Base-by-base conservation (phyloP, 371 early-diverging fungal species). In the Mucor velutinosus region DNA sequence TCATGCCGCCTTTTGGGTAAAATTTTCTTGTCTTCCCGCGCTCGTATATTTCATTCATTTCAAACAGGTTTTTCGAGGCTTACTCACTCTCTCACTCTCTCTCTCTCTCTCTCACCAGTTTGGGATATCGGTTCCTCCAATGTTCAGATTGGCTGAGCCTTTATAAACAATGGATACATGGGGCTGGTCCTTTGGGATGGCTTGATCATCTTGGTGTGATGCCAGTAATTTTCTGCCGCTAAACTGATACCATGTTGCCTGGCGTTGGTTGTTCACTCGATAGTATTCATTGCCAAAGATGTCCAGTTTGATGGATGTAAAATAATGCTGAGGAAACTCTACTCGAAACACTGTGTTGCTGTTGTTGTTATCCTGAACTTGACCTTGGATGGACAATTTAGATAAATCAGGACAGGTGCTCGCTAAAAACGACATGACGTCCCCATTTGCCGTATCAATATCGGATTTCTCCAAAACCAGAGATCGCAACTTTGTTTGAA, bases 1-100 rank as follows among this genome's bases (percentile, higher is more conserved):
- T 59, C 37, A 59, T 59, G 59, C 59, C 19, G 41, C 23, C 39
- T 39, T 30, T 57, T 53, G 53, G 53, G 53, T 53, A 23, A 49
- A 23, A 53, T n/a, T 32, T 32, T 33, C n/a, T 19, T 12, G 29
- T 57, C 33, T 57, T 57, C 19, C 58, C 58, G 58, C 30, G 58
- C 33, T 30, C 51, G 25, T 51, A 57, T 27, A 30, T 30, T 12
- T 32, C 11, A 8, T 23, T 17, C 55, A 27, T 35, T 15, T 58
- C 17, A 37, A 58, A 39, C 33, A 39, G 23, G 33, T 59, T 59
- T 39, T 43, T 23, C 33, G 27, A 10, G 49, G 53, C 5, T 23
- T 30, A n/a, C 30, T 6, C 30, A 30, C 33, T 33, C 4, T 33
- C n/a, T n/a, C n/a, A n/a, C n/a, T n/a, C n/a, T n/a, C n/a, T n/a